phyloP scores from a whole-genome alignment of 2,329 filamentous ascomycete species.

The Hymenoscyphus fraxineus region DNA sequence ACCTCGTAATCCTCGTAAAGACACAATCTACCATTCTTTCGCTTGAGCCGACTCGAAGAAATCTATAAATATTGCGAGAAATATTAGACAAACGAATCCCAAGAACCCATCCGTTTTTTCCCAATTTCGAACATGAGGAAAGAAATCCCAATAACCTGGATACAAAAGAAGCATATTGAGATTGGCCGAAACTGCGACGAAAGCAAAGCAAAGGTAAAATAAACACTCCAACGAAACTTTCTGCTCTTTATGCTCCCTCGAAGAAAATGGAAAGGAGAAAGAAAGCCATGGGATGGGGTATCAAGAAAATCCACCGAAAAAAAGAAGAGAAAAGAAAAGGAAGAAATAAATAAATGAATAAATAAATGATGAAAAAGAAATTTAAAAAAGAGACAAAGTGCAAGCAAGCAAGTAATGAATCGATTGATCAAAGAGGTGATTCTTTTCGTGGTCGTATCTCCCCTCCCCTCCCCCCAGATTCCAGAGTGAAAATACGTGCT shows the following conservation, averaged over 20 bases:
- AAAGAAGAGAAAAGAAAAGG: no score
- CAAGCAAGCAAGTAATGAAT: neutral
- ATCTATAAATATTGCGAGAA: neutral
- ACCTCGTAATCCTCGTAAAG: neutral
- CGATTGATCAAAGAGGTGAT: neutral
- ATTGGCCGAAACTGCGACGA: neutral
- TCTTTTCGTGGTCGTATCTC: neutral
- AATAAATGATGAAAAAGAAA: neutral
- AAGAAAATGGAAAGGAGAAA: neutral
- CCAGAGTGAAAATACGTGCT: neutral
- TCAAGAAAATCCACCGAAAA: slow-evolving; percentile 1
- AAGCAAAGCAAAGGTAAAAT: neutral
- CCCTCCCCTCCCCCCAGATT: neutral
- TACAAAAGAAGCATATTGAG: neutral
- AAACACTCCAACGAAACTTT: neutral
- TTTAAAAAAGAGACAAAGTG: neutral
- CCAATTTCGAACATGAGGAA: neutral
- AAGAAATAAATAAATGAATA: no score
- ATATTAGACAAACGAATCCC: neutral
- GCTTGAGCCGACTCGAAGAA: neutral
- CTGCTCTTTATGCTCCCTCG: neutral
- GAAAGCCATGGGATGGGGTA: neutral
- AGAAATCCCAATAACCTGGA: neutral
- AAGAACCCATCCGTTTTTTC: neutral
- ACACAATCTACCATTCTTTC: neutral